phyloP scores from a whole-genome alignment of 2,329 filamentous ascomycete genomes.

The Metarhizium humberi region DNA sequence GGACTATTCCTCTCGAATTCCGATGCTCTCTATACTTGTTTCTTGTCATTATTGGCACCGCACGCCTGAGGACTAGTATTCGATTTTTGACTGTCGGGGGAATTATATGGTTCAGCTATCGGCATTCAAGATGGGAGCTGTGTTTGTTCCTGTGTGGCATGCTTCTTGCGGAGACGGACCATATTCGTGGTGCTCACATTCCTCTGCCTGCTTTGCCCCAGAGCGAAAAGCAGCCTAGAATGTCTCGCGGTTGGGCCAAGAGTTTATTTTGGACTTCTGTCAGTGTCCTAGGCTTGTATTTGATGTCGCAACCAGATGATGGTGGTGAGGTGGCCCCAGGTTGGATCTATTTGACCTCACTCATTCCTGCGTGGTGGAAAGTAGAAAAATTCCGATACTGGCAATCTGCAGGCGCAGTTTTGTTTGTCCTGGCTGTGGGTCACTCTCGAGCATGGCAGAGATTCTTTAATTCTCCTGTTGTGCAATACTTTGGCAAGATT shows the following conservation, averaged over 20 bases:
- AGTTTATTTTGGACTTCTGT: conserved; percentile 28
- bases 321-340: conserved; percentile 40
- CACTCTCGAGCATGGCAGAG: conserved; percentile 36
- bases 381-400: conserved; percentile 45
- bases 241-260: conserved; percentile 6
- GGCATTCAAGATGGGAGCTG: conserved; percentile 44
- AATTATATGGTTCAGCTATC: conserved; percentile 35
- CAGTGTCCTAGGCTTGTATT: conserved; percentile 42
- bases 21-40: conserved; percentile 50
- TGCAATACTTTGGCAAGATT: conserved; percentile 52
- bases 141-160: conserved; percentile 46
- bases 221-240: conserved; percentile 10
- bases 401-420: conserved; percentile 42
- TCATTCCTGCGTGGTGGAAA: conserved; percentile 40
- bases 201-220: conserved; percentile 17
- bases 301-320: conserved; percentile 31
- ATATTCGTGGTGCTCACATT: conserved; percentile 37
- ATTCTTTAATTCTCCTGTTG: conserved; percentile 37
- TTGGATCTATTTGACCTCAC: conserved; percentile 36
- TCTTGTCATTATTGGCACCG: conserved; percentile 39
- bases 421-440: conserved; percentile 42
- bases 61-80: conserved; percentile 31
- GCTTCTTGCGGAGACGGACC: conserved; percentile 44
- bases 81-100: conserved; percentile 32
- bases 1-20: conserved; percentile 55